These are phyloP conservation scores for Fusarium tuaranense DNA, from an alignment of 2,329 filamentous ascomycete genomes.

Conservation along the genomic window DNA sequence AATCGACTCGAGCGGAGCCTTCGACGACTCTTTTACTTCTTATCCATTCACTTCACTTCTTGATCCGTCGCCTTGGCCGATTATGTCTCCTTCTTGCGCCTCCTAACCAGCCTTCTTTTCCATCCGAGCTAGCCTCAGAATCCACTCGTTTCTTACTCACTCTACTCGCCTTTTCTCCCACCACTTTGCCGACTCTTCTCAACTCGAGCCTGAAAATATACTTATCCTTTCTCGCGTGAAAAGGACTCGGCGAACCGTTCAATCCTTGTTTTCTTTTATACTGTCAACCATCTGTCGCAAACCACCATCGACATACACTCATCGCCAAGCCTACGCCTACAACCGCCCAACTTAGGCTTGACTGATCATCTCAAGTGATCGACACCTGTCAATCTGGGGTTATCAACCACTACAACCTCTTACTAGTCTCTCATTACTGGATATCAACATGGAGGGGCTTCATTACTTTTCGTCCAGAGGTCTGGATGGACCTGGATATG, in stretches of 20 bases:
- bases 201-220: slow-evolving; percentile 18
- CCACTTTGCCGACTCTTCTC: slow-evolving; percentile 29
- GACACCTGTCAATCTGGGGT: slow-evolving; percentile 27
- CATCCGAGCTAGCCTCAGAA: slow-evolving; percentile 61
- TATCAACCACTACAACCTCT: slow-evolving; percentile 19
- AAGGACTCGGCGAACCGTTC: slow-evolving; percentile 12
- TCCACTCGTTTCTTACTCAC: slow-evolving; percentile 56
- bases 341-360: slow-evolving; percentile 24
- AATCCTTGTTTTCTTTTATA: slow-evolving; percentile 10
- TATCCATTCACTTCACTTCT: slow-evolving; percentile 30
- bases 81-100: slow-evolving; percentile 50
- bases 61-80: slow-evolving; percentile 46
- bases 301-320: slow-evolving; percentile 14
- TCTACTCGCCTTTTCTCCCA: slow-evolving; percentile 26
- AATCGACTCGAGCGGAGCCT: slow-evolving; percentile 31
- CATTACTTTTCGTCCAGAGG: slow-evolving; percentile 42
- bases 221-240: background rate
- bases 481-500: slow-evolving; percentile 36
- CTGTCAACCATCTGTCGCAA: slow-evolving; percentile 18
- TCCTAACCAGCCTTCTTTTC: slow-evolving; percentile 46
- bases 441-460: slow-evolving; percentile 36
- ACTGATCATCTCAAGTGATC: slow-evolving; percentile 43
- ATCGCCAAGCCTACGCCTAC: slow-evolving; percentile 28
- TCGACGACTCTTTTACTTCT: slow-evolving; percentile 31
- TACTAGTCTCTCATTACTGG: slow-evolving; percentile 1